Evolutionary conservation across 2,329 filamentous ascomycete species (phyloP), one percentile per base, ranked within the genome.

Genomic region (Paradendryphiella salina): DNA sequence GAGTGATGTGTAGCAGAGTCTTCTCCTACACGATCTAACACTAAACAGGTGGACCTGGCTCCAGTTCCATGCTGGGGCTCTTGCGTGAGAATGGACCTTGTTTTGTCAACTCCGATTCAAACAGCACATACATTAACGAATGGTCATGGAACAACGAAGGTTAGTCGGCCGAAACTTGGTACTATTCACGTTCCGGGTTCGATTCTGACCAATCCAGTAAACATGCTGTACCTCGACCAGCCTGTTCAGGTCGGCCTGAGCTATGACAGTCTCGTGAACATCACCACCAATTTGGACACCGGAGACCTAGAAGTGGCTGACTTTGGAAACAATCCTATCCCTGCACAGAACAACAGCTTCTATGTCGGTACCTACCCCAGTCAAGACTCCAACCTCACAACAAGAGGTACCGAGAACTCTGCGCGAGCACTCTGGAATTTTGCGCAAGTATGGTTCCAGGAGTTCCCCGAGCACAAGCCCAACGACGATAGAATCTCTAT

Each of bases 221-320:
- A 78, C 48, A 73, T 77, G 69, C 77, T 88, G 7, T 88, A 84
- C 66, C 78, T 88, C 44, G 84, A 88, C 56, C 83, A 87, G 70
- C 86, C 82, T 0, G 78, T 76, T 3, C 78, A 83, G 53, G 78
- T 81, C 7, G 82, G 83, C 0, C 78, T 83, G 58, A 81, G 77
- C 34, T 84, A 46, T 10, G 52, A 54, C 10, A 51, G 38, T 13
- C 31, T 51, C 10, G 47, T 50, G 10, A 54, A 77, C 38, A 64
- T 74, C 26, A 76, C 73, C 3, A 62, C 57, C 14, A 67, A 74
- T 21, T 45, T 61, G n/a, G 51, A 57, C 60, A 62, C 53, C 0
- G 60, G 56, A 2, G 47, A 52, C 44, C 54, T 63, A 10, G 45
- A 66, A 44, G 45, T 68, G 2, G 59, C 59, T 2, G 63, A 74